Evolutionary conservation across 2,329 filamentous ascomycete genomes (phyloP).

Genomic region (Ceratocystiopsis brevicomis): DNA sequence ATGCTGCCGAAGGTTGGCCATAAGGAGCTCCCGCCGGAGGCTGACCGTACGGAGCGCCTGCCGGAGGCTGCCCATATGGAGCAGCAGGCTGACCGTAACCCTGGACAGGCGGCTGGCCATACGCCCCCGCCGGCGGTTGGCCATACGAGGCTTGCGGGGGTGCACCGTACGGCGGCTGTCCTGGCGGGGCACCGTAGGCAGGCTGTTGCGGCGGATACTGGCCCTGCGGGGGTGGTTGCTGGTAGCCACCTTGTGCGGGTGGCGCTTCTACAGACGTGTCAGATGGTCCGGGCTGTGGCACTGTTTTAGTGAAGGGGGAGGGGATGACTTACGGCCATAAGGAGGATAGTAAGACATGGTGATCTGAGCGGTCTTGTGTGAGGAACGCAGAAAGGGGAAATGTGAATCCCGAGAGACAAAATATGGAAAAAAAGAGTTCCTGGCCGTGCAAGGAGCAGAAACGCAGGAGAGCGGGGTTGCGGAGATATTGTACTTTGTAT

Average conservation of each 20-base stretch:
- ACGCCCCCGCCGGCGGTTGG: slow-evolving; percentile 11
- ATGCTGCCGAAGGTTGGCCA: no score
- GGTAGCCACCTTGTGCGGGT: slow-evolving; percentile 5
- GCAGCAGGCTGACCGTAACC: slow-evolving; percentile 2
- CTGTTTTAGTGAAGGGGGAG: neutral
- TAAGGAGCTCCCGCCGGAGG: slow-evolving; percentile 11
- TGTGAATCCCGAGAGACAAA: neutral
- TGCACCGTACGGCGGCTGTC: slow-evolving; percentile 15
- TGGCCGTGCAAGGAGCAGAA: no score
- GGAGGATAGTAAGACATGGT: slow-evolving; percentile 20
- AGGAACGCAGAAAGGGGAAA: slow-evolving; percentile 1
- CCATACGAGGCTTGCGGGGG: slow-evolving; percentile 11
- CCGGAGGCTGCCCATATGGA: slow-evolving; percentile 12
- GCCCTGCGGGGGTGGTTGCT: slow-evolving; percentile 4
- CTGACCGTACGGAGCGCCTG: slow-evolving; percentile 15
- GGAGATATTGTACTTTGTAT: no score
- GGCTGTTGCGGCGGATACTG: slow-evolving; percentile 14
- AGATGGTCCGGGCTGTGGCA: no score
- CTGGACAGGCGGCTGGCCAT: slow-evolving; percentile 14
- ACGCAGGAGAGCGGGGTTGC: no score
- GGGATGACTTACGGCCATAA: slow-evolving; percentile 17
- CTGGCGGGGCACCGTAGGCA: slow-evolving; percentile 7
- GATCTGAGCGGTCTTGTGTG: neutral
- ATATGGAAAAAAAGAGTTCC: neutral
- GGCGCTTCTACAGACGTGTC: slow-evolving; percentile 5